Conservation (phyloP, 1,284 basidiomycete species). For the Gymnopus androsaceus region DNA sequence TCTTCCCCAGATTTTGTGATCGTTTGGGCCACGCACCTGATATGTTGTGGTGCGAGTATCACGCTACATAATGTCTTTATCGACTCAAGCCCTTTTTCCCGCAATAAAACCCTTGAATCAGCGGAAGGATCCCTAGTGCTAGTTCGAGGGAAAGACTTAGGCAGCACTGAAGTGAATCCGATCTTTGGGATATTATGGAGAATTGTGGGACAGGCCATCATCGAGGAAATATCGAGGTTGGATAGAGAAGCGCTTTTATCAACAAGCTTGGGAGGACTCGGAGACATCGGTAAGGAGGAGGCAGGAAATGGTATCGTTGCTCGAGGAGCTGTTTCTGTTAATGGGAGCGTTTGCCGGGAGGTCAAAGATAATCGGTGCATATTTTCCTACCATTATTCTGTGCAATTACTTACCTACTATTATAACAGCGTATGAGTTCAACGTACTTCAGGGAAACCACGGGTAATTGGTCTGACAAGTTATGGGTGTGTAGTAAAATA, state of each 20-base stretch:
- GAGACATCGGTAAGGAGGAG: not conserved
- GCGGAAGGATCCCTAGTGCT: constrained; percentile 10
- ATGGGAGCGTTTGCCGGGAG: not conserved
- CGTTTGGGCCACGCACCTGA: constrained; percentile 12
- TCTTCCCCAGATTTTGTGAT: constrained; percentile 2
- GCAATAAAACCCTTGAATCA: constrained; percentile 6
- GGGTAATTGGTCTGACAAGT: no score
- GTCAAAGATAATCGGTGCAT: constrained; percentile 4
- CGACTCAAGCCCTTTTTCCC: constrained; percentile 2
- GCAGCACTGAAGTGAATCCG: constrained; percentile 9
- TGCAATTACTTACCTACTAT: not conserved
- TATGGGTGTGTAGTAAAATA: no score
- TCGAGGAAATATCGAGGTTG: constrained; percentile 7
- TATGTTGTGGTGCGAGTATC: constrained; percentile 12
- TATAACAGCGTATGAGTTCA: not conserved
- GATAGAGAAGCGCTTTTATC: not conserved
- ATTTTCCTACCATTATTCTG: no score
- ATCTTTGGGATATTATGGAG: constrained; percentile 13
- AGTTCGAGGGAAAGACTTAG: constrained; percentile 1
- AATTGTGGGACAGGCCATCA: constrained; percentile 5
- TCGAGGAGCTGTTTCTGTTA: not conserved
- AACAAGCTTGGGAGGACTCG: not conserved
- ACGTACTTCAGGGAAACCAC: not conserved
- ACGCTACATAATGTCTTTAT: constrained; percentile 13
- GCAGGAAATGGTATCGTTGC: constrained; percentile 1